These are phyloP conservation scores for Oryza punctata DNA, from an alignment of 176 grass and related monocot species.

Conservation along the genomic window DNA sequence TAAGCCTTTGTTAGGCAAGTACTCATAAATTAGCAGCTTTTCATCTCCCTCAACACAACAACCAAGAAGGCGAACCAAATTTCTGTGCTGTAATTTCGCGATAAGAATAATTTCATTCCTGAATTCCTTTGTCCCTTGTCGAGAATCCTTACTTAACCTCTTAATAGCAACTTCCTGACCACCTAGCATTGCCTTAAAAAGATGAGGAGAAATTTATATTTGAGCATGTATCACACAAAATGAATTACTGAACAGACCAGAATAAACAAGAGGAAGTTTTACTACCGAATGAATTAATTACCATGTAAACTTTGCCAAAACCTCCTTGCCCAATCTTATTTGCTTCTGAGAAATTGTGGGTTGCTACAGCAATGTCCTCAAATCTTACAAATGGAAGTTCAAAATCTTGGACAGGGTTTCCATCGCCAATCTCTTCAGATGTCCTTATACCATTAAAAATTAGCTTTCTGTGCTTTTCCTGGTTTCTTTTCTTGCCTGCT, in stretches of 20 bases:
- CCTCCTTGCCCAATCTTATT: conserved; percentile 33
- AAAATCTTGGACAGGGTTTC: neutral
- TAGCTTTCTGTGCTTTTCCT: neutral
- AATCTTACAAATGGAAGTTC: conserved; percentile 33
- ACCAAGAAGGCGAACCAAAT: no score
- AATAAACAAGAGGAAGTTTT: neutral
- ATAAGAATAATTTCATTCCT: neutral
- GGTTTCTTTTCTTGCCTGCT: neutral
- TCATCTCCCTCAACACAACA: no score
- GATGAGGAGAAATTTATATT: neutral
- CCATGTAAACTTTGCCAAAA: conserved; percentile 40
- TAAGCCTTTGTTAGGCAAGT: no score
- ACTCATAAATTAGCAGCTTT: no score
- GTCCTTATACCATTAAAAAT: neutral
- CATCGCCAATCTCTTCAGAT: neutral
- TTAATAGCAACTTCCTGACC: no score
- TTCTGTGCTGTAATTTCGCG: no score
- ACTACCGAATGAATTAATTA: neutral
- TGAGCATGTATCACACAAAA: no score
- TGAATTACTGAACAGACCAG: neutral
- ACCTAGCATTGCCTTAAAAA: no score
- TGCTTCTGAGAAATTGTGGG: conserved; percentile 23
- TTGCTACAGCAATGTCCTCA: conserved; percentile 10
- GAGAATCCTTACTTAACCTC: neutral
- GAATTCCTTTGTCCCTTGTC: neutral